Conservation (phyloP, 2,329 filamentous ascomycete species). For the Aspergillus sclerotialis region DNA sequence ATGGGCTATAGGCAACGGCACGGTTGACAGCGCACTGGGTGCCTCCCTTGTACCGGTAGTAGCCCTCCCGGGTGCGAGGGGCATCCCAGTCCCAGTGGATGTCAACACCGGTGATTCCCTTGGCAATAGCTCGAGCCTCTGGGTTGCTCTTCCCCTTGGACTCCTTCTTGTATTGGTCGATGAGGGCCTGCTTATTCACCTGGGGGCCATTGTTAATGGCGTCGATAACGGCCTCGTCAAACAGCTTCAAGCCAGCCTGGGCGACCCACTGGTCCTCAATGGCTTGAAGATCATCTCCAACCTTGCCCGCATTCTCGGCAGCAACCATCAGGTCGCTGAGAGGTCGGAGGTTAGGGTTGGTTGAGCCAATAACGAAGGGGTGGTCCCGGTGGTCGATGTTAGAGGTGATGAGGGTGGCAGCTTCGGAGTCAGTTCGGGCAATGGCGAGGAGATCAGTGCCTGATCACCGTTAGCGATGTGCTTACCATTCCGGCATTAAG, state of each 20-base stretch:
- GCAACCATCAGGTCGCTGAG: constrained; percentile 86
- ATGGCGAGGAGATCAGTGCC: constrained; percentile 80
- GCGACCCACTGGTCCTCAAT: constrained; percentile 86
- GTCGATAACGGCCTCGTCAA: constrained; percentile 81
- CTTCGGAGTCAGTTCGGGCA: constrained; percentile 94
- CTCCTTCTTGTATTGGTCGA: constrained; percentile 59
- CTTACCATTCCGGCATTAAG: background rate
- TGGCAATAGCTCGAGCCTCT: constrained; percentile 75
- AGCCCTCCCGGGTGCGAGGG: constrained; percentile 89
- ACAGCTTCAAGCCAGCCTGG: constrained; percentile 75
- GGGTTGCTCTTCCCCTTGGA: constrained; percentile 77
- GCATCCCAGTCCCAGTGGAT: constrained; percentile 93
- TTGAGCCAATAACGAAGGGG: constrained; percentile 81
- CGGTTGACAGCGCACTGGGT: constrained; percentile 87
- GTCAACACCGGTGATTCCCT: constrained; percentile 67
- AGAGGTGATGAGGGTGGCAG: constrained; percentile 91
- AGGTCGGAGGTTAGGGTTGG: constrained; percentile 75
- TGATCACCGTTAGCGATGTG: constrained; percentile 22
- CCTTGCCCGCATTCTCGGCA: constrained; percentile 76
- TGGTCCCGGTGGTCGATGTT: constrained; percentile 96
- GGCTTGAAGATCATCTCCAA: constrained; percentile 70
- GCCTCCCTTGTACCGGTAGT: constrained; percentile 86
- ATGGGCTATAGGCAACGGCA: constrained; percentile 84
- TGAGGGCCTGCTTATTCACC: constrained; percentile 59
- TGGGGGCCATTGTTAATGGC: constrained; percentile 64